These are phyloP conservation scores for Solanum tarapatanum DNA, from an alignment of 257 asterid genomes.

Conservation along the genomic window DNA sequence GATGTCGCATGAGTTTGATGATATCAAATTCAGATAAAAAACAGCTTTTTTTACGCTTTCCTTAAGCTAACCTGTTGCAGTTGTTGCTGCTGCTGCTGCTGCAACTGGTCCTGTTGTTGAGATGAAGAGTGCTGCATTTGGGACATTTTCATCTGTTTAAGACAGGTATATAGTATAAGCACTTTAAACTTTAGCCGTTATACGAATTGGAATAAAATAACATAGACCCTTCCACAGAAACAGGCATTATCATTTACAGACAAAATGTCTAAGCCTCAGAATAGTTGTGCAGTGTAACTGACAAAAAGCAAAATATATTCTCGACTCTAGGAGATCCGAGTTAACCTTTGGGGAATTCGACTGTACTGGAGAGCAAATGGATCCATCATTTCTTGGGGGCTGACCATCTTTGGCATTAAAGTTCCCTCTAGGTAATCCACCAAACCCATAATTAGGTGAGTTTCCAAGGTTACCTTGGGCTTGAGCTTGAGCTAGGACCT, in stretches of 20 bases:
- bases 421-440: conserved; percentile 82
- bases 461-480: conserved; percentile 68
- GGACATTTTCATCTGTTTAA: conserved; percentile 35
- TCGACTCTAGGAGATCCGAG: not conserved
- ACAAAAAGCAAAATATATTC: not conserved
- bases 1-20: not conserved
- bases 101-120: conserved; percentile 44
- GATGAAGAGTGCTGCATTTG: conserved; percentile 48
- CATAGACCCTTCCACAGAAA: not conserved
- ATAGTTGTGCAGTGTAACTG: not conserved
- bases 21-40: not conserved
- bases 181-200: not conserved
- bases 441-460: conserved; percentile 68
- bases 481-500: conserved; percentile 81
- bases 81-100: conserved; percentile 29
- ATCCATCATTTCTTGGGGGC: conserved; percentile 85
- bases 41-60: not conserved
- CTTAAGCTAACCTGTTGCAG: conserved; percentile 28
- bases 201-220: not conserved
- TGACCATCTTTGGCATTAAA: conserved; percentile 82
- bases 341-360: conserved; percentile 88
- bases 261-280: not conserved
- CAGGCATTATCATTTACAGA: not conserved
- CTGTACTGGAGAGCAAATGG: conserved; percentile 92
- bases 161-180: not conserved